These are phyloP conservation scores for Metarhizium humberi DNA, from an alignment of 2,329 filamentous ascomycete species.

Conservation along the genomic window DNA sequence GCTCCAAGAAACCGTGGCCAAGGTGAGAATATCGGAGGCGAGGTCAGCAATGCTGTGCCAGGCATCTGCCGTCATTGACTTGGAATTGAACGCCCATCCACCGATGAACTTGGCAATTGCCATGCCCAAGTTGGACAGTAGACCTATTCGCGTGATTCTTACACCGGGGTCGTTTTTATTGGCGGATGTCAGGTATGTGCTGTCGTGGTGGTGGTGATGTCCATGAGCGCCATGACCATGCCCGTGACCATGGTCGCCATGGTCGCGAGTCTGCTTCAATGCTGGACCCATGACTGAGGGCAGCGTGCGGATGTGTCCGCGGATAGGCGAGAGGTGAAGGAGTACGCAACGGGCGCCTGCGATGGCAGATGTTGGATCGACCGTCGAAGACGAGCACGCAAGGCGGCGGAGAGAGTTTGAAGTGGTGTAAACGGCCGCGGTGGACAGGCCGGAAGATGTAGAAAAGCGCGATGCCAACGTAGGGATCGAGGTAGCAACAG, in stretches of 20 bases:
- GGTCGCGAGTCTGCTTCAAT: constrained; percentile 23
- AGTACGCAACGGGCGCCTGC: constrained; percentile 6
- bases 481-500: background rate
- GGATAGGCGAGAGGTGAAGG: constrained; percentile 13
- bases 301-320: constrained; percentile 12
- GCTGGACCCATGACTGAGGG: constrained; percentile 20
- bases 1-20: constrained; percentile 91
- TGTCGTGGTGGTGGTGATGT: constrained; percentile 83
- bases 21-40: constrained; percentile 86
- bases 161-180: constrained; percentile 65
- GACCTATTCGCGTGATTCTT: constrained; percentile 47
- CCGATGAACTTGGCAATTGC: constrained; percentile 86
- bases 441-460: constrained; percentile 3
- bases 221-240: constrained; percentile 25
- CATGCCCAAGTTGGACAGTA: constrained; percentile 84
- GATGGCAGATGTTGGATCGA: constrained; percentile 1
- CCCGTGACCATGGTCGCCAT: constrained; percentile 19
- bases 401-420: background rate
- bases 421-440: background rate
- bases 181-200: constrained; percentile 85
- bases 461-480: constrained; percentile 3
- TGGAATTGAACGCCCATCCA: constrained; percentile 90
- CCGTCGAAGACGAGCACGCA: constrained; percentile 2
- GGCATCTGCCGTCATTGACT: constrained; percentile 85
- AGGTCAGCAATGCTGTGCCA: constrained; percentile 94